These are phyloP conservation scores for Lecanicillium sp. DNA, from an alignment of 2,329 filamentous ascomycete genomes.

Conservation along the genomic window DNA sequence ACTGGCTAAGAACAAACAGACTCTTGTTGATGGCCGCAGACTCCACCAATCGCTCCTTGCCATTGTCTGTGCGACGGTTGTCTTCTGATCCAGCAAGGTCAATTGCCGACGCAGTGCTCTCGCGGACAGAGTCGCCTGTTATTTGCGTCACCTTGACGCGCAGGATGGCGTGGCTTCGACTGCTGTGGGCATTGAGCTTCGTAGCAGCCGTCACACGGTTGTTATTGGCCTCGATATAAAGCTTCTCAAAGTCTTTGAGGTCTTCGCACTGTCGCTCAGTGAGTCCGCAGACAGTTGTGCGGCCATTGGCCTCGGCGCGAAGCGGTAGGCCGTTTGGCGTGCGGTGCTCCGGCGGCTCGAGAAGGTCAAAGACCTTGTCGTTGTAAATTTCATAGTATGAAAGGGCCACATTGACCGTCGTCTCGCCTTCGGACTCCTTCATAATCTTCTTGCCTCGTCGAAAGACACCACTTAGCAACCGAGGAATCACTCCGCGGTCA, in stretches of 20 bases:
- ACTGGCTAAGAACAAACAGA: conserved; percentile 87
- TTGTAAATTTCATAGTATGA: conserved; percentile 98
- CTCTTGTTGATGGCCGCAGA: conserved; percentile 97
- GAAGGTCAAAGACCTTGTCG: conserved; percentile 87
- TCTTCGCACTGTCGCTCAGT: conserved; percentile 75
- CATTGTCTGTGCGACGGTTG: conserved; percentile 89
- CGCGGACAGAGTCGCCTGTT: conserved; percentile 55
- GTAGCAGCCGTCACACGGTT: conserved; percentile 85
- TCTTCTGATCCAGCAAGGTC: conserved; percentile 94
- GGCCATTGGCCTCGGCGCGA: conserved; percentile 77
- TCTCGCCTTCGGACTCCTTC: conserved; percentile 67
- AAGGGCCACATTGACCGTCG: conserved; percentile 63
- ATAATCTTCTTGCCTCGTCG: conserved; percentile 75
- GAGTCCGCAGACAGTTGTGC: conserved; percentile 78
- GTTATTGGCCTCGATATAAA: conserved; percentile 88
- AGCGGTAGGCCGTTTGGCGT: conserved; percentile 72
- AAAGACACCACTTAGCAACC: conserved; percentile 78
- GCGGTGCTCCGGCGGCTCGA: conserved; percentile 81
- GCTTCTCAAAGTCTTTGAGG: conserved; percentile 78
- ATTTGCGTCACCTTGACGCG: conserved; percentile 81
- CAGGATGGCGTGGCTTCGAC: conserved; percentile 81
- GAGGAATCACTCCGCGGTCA: conserved; percentile 80
- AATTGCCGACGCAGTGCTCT: conserved; percentile 87
- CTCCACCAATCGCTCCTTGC: conserved; percentile 85
- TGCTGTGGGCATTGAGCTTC: conserved; percentile 87